Conservation (phyloP, 2,329 filamentous ascomycete species). For the Penicillium sp. region DNA sequence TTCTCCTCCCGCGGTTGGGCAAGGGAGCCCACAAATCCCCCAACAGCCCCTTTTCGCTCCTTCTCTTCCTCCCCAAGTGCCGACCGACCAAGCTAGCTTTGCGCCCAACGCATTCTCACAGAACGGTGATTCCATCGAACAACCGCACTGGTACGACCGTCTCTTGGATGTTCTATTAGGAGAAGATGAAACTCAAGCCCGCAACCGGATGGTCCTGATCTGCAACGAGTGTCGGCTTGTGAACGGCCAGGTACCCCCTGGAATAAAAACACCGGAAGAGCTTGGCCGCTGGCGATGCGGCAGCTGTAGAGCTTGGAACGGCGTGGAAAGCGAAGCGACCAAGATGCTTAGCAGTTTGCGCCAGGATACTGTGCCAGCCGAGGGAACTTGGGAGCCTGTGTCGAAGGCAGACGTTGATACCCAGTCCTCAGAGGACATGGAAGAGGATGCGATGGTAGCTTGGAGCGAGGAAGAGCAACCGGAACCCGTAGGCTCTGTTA, state of each 20-base stretch:
- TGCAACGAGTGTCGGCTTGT: constrained; percentile 80
- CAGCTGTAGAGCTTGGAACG: constrained; percentile 78
- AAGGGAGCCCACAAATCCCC: constrained; percentile 13
- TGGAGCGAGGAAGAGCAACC: constrained; percentile 30
- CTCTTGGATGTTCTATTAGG: constrained; percentile 88
- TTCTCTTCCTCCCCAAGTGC: constrained; percentile 17
- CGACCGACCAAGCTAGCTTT: constrained; percentile 44
- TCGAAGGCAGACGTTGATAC: constrained; percentile 20
- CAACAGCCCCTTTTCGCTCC: constrained; percentile 11
- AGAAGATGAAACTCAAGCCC: constrained; percentile 88
- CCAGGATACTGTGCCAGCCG: constrained; percentile 17
- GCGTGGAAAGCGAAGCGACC: constrained; percentile 72
- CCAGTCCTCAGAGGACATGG: constrained; percentile 20
- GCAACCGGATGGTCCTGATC: constrained; percentile 86
- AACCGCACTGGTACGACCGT: constrained; percentile 86
- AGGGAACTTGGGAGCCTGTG: constrained; percentile 26
- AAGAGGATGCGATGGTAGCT: constrained; percentile 30
- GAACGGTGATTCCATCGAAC: constrained; percentile 37
- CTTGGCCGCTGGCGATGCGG: constrained; percentile 86
- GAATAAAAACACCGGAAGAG: constrained; percentile 72
- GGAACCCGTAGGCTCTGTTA: constrained; percentile 24
- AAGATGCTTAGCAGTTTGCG: constrained; percentile 68
- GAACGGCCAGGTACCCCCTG: constrained; percentile 93
- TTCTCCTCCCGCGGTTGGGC: constrained; percentile 29
- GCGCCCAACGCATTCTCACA: constrained; percentile 49